A percentile compares a stretch with the other conserved stretches of the same genome.
Conservation (phyloP, 2,329 filamentous ascomycete genomes). For the Diaporthe citrichinensis region DNA sequence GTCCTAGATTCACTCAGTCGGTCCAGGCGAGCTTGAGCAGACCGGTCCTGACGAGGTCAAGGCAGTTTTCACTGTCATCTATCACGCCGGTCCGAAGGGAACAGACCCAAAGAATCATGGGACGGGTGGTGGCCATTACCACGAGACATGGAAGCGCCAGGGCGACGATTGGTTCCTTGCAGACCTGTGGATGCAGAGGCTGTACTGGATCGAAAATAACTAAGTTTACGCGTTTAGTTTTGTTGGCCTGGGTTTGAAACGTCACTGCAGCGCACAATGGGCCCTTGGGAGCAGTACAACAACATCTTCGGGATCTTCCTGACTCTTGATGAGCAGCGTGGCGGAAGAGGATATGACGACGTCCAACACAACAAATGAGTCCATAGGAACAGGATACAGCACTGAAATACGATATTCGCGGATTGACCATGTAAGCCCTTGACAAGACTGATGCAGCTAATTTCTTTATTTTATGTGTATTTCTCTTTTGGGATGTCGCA, state of each 20-base stretch:
- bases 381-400: background rate
- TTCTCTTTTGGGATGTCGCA: background rate
- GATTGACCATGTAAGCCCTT: background rate
- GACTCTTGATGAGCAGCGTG: background rate
- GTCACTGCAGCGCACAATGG: background rate
- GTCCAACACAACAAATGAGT: background rate
- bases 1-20: constrained; percentile 44
- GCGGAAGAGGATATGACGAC: too few species aligned
- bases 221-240: background rate
- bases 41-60: constrained; percentile 46
- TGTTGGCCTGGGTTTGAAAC: background rate
- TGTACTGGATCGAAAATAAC: constrained; percentile 26
- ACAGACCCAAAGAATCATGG: background rate
- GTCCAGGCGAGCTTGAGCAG: constrained; percentile 47
- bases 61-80: constrained; percentile 43
- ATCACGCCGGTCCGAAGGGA: constrained; percentile 26
- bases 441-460: background rate
- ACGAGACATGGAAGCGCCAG: constrained; percentile 37
- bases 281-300: background rate
- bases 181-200: constrained; percentile 13
- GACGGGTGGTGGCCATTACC: constrained; percentile 38
- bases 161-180: constrained; percentile 40
- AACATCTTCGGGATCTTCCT: background rate
- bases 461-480: background rate
- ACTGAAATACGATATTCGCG: background rate